Evolutionary conservation across 1,284 basidiomycete species (phyloP), one percentile per base, ranked within the genome.

Genomic region (Amylostereum chailletii): DNA sequence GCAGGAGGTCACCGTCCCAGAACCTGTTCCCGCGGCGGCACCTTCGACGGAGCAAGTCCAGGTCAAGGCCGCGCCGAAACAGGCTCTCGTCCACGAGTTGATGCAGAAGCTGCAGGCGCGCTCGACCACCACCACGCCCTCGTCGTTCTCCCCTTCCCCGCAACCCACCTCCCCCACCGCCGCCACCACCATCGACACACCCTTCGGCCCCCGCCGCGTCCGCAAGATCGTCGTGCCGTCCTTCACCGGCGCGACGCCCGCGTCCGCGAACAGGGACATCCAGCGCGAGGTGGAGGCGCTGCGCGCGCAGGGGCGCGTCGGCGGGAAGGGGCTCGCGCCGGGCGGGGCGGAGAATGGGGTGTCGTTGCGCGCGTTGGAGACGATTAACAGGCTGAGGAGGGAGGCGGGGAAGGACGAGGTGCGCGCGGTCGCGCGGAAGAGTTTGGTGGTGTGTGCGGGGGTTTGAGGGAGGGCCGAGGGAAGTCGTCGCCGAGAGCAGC

Each of bases 281-380:
- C 36, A 34, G 11, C 34, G 36, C 10, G 45, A 47, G 29, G 36
- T 66, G 19, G 45, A 40, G 10, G 45, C 45, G 10, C 30, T 47
- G 36, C 34, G 45, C 3, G 11, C 27, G 26, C 45, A 47, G 45
- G 34, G 27, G 2, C 45, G 45, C 10, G 45, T 47, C 5, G 36
- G 34, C n/a, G 45, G 45, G 7, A 34, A 34, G 32, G 45, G 37
- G 9, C 36, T 47, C 37, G 27, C 34, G 3, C 45, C 19, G 1
- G 45, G 45, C 9, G 36, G 26, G 34, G 45, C 36, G 1, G 45
- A 47, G 37, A 31, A 32, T 19, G 45, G 45, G 4, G 36, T 47
- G 27, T 47, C 45, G 45, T 38, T 47, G 19, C n/a, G 10, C 9
- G 37, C 45, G 19, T 31, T 47, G 19, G 31, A 30, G 36, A 47